A percentile compares a stretch with the other conserved stretches of the same genome.
Evolutionary conservation across 192 early-diverging fungal species (phyloP).

Genomic region (Phycomyces blakesleeanus): DNA sequence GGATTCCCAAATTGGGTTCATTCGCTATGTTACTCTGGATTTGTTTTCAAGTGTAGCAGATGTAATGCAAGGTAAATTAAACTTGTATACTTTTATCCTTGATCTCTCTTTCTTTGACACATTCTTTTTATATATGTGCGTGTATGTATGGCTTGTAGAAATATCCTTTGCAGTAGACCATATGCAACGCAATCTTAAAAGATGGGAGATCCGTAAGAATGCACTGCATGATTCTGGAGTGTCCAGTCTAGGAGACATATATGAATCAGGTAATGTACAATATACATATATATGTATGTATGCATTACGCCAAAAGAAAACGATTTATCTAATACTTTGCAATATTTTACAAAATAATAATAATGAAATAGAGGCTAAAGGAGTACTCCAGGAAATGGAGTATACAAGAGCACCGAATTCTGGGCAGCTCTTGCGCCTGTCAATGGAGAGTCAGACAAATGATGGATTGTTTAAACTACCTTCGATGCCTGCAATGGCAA

Average conservation of each 20-base stretch:
- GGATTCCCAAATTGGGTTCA: constrained; percentile 49
- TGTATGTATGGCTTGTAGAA: constrained; percentile 15
- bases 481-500: constrained; percentile 13
- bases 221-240: constrained; percentile 2
- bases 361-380: neutral
- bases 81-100: neutral
- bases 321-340: too few species aligned
- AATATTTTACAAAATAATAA: neutral
- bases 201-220: constrained; percentile 24
- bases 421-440: neutral
- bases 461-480: constrained; percentile 6
- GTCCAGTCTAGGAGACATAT: neutral
- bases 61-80: constrained; percentile 6
- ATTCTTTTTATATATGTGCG: neutral
- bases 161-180: constrained; percentile 28
- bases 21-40: constrained; percentile 46
- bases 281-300: too few species aligned
- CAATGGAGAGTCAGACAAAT: neutral
- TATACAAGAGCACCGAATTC: neutral
- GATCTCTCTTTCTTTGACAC: neutral
- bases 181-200: constrained; percentile 21
- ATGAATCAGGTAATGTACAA: neutral
- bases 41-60: constrained; percentile 37
- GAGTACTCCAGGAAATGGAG: neutral
- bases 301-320: too few species aligned